A percentile compares a stretch with the other conserved stretches of the same genome.
These are phyloP conservation scores for Drechslerella coelobrocha DNA, from an alignment of 2,329 filamentous ascomycete species.

Conservation along the genomic window DNA sequence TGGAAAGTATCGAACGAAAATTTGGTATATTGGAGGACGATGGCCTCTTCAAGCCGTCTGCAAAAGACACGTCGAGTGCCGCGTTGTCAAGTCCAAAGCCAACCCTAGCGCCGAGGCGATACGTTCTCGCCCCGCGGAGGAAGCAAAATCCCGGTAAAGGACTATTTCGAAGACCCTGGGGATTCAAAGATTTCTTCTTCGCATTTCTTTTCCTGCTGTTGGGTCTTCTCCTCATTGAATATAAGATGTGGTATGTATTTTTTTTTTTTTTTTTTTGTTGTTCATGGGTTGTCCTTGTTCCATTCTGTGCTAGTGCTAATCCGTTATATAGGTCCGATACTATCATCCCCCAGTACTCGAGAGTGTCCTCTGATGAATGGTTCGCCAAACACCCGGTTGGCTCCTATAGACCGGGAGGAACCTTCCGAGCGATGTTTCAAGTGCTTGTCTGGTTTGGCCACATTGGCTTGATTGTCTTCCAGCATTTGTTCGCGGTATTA, in stretches of 20 bases:
- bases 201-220: conserved; percentile 26
- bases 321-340: conserved; percentile 40
- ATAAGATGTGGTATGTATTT: conserved; percentile 41
- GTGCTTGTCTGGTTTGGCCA: conserved; percentile 20
- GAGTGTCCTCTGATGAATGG: conserved; percentile 46
- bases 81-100: background rate
- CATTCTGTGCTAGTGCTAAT: conserved; percentile 15
- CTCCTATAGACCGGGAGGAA: conserved; percentile 33
- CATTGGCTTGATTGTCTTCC: conserved; percentile 4
- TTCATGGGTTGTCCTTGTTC: conserved; percentile 12
- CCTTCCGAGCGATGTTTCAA: conserved; percentile 33
- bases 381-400: conserved; percentile 43
- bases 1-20: conserved; percentile 45
- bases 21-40: conserved; percentile 46
- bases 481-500: conserved; percentile 1
- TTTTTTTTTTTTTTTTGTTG: background rate
- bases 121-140: conserved; percentile 21
- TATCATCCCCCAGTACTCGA: conserved; percentile 45
- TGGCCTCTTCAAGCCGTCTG: conserved; percentile 16
- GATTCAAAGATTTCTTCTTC: conserved; percentile 41
- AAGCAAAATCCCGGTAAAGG: conserved; percentile 15
- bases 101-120: background rate
- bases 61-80: conserved; percentile 1
- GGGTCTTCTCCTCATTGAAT: conserved; percentile 26
- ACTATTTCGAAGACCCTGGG: conserved; percentile 31